These are phyloP conservation scores for Protomyces inundatus DNA, from an alignment of 1,139 yeast genomes.

Conservation along the genomic window DNA sequence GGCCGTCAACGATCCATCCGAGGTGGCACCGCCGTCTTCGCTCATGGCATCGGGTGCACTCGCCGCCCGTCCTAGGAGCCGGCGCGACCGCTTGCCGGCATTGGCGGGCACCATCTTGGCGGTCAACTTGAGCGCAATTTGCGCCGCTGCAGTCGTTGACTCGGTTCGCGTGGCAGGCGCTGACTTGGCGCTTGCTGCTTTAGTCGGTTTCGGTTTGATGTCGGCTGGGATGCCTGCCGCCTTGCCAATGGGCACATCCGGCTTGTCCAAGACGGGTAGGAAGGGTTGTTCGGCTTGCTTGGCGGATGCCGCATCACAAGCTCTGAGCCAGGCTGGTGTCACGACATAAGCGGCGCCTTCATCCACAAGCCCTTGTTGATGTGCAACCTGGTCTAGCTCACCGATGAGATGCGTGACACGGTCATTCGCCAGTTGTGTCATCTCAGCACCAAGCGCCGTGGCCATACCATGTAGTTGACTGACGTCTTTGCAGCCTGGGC, in stretches of 20 bases:
- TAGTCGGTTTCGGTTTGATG: not conserved
- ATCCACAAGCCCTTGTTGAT: not conserved
- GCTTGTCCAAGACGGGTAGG: not conserved
- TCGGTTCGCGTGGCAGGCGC: not conserved
- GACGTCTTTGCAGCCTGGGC: not conserved
- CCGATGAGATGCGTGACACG: not conserved
- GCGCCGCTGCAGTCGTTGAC: not conserved
- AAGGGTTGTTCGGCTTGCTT: not conserved
- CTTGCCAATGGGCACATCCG: not conserved
- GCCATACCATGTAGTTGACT: not conserved
- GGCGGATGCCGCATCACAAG: not conserved
- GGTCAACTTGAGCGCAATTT: not conserved
- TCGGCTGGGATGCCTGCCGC: not conserved
- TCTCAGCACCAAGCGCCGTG: not conserved
- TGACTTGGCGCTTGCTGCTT: not conserved
- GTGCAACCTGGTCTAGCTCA: not conserved
- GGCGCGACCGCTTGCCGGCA: not conserved
- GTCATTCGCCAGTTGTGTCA: not conserved
- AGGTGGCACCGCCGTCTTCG: not conserved
- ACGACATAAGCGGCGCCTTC: not conserved
- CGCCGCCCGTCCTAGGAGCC: not conserved
- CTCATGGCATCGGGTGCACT: not conserved
- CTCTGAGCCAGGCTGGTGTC: not conserved
- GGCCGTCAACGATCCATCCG: not conserved
- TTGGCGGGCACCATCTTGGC: not conserved